Percentiles rank a stretch among this genome's conserved stretches.
phyloP scores from a whole-genome alignment of 2,329 filamentous ascomycete species.

The Trichoderma breve region DNA sequence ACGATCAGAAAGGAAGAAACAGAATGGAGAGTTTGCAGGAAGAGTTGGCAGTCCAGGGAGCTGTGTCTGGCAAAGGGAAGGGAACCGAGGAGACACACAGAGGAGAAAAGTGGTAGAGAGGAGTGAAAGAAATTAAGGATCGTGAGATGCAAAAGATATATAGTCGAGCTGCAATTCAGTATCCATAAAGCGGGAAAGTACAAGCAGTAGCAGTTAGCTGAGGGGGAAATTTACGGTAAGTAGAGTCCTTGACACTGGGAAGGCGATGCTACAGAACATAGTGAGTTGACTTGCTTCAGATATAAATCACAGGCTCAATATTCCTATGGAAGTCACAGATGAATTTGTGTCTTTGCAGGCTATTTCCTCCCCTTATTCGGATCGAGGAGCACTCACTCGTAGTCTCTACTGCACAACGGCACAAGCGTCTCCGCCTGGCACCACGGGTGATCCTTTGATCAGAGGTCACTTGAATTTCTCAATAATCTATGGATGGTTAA shows the following conservation, averaged over 20 bases:
- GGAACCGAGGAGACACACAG: not conserved
- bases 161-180: not conserved
- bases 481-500: not conserved
- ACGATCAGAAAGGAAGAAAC: not conserved
- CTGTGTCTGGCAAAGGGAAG: not conserved
- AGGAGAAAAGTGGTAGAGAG: not conserved
- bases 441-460: not conserved
- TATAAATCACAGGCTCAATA: fast-evolving
- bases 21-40: not conserved
- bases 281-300: not conserved
- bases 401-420: not conserved
- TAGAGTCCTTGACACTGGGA: too few species aligned
- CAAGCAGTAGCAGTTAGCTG: not conserved
- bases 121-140: not conserved
- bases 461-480: not conserved
- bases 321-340: not conserved
- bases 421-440: not conserved
- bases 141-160: not conserved
- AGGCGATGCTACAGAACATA: not conserved
- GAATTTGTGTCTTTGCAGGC: not conserved
- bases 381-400: not conserved
- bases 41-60: not conserved
- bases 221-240: not conserved
- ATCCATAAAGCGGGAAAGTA: not conserved
- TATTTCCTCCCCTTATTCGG: not conserved